Conservation (phyloP, 1,284 basidiomycete species). For the Cutaneotrichosporon sp. region DNA sequence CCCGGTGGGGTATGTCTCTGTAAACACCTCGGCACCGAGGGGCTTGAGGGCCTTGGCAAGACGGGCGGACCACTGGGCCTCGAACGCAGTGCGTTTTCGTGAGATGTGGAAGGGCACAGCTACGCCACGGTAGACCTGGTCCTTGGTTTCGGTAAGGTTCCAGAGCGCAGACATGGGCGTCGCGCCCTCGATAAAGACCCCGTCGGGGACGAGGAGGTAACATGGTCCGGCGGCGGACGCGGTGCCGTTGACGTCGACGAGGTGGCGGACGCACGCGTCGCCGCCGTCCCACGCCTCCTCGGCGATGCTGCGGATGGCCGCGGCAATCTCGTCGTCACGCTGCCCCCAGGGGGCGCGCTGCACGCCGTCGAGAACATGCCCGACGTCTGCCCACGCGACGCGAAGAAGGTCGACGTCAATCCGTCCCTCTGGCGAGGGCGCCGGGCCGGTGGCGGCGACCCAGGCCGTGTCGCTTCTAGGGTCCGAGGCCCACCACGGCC, state of each 20-base stretch:
- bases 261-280: constrained; percentile 36
- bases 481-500: constrained; percentile 43
- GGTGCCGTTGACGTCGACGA: constrained; percentile 18
- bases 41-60: constrained; percentile 22
- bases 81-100: constrained; percentile 26
- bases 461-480: constrained; percentile 20
- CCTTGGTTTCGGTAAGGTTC: constrained; percentile 5
- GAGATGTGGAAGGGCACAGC: constrained; percentile 34
- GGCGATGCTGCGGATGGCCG: constrained; percentile 11
- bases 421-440: constrained; percentile 11
- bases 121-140: constrained; percentile 36
- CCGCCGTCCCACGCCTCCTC: constrained; percentile 38
- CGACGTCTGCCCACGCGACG: constrained; percentile 49
- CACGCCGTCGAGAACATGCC: constrained; percentile 40
- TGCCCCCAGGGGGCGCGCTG: constrained; percentile 12
- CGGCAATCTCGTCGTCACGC: constrained; percentile 17
- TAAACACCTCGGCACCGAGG: constrained; percentile 42
- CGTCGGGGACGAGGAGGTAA: constrained; percentile 31
- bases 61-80: constrained; percentile 26
- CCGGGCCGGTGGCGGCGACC: constrained; percentile 9
- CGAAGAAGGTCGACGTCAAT: constrained; percentile 36
- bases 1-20: constrained; percentile 31
- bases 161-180: constrained; percentile 13
- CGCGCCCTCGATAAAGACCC: constrained; percentile 4
- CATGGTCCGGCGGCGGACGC: constrained; percentile 27